Conservation (phyloP, 164 flowering plant species). For the Macadamia tetraphylla region DNA sequence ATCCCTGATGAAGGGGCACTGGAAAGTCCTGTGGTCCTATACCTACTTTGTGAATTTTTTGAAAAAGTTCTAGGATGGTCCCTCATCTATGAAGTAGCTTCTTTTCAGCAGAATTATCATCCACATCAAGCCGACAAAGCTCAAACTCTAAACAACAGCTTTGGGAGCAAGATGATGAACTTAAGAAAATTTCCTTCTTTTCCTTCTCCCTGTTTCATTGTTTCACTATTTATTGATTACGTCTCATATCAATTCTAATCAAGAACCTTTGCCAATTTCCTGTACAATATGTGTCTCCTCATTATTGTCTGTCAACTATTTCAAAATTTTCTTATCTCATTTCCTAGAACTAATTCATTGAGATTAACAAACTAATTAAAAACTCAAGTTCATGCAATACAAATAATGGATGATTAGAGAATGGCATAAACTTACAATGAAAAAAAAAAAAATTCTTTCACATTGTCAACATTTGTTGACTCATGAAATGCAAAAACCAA, state of each 20-base stretch:
- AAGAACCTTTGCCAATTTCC: not conserved
- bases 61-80: slow-evolving; percentile 21
- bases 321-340: too few relatives aligned
- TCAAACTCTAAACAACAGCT: slow-evolving; percentile 19
- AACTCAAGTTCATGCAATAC: too few relatives aligned
- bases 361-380: too few relatives aligned
- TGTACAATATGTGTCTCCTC: too few relatives aligned
- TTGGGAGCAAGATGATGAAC: slow-evolving; percentile 11
- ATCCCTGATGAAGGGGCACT: not conserved
- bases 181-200: not conserved
- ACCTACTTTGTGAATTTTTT: slow-evolving; percentile 9
- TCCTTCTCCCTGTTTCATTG: not conserved
- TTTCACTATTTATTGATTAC: not conserved
- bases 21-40: slow-evolving; percentile 31
- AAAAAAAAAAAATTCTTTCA: too few relatives aligned
- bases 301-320: too few relatives aligned
- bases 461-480: not conserved
- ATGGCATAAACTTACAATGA: too few relatives aligned
- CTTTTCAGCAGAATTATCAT: not conserved
- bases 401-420: too few relatives aligned
- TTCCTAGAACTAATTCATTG: too few relatives aligned
- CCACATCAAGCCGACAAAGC: not conserved
- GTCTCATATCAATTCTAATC: not conserved
- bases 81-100: slow-evolving; percentile 23
- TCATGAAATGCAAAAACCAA: not conserved